phyloP scores from a whole-genome alignment of 805 yeast species.

The Metschnikowia gelsemii region DNA sequence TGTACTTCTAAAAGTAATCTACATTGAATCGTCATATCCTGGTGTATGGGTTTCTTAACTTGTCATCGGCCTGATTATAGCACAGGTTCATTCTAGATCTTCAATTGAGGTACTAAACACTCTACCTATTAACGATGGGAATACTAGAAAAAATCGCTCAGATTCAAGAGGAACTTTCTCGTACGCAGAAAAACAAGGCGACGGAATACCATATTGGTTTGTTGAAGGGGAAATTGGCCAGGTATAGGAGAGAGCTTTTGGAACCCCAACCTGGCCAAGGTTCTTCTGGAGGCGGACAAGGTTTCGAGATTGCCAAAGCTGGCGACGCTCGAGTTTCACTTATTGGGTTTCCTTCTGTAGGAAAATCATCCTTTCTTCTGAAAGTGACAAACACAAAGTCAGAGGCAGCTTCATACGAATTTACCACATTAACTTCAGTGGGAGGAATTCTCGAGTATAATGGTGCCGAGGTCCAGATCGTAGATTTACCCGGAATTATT shows the following conservation, averaged over 20 bases:
- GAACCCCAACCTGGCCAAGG: conserved; percentile 84
- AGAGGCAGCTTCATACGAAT: conserved; percentile 92
- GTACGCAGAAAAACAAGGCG: conserved; percentile 97
- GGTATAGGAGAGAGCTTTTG: conserved; percentile 84
- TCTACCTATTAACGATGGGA: conserved; percentile 15
- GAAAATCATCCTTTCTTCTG: conserved; percentile 86
- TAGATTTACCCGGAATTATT: conserved; percentile 97
- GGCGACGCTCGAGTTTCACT: conserved; percentile 96
- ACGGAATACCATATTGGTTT: conserved; percentile 96
- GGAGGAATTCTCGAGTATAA: conserved; percentile 94
- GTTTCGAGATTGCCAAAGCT: conserved; percentile 91
- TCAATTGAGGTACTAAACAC: too few species aligned
- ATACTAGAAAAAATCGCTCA: conserved; percentile 71
- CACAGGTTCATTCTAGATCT: too few species aligned
- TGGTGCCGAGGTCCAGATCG: conserved; percentile 95
- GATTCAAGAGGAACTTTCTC: conserved; percentile 88
- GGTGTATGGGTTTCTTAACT: too few species aligned
- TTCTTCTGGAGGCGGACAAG: conserved; percentile 74
- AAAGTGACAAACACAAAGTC: conserved; percentile 92
- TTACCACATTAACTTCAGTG: conserved; percentile 93
- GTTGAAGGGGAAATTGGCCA: conserved; percentile 89
- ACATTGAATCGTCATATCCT: too few species aligned
- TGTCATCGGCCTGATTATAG: too few species aligned
- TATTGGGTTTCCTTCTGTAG: conserved; percentile 97
- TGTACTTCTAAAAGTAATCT: not conserved